A percentile compares a stretch with the other conserved stretches of the same genome.
Conservation (phyloP, 2,329 filamentous ascomycete genomes). For the Penicillium hesseltinei region DNA sequence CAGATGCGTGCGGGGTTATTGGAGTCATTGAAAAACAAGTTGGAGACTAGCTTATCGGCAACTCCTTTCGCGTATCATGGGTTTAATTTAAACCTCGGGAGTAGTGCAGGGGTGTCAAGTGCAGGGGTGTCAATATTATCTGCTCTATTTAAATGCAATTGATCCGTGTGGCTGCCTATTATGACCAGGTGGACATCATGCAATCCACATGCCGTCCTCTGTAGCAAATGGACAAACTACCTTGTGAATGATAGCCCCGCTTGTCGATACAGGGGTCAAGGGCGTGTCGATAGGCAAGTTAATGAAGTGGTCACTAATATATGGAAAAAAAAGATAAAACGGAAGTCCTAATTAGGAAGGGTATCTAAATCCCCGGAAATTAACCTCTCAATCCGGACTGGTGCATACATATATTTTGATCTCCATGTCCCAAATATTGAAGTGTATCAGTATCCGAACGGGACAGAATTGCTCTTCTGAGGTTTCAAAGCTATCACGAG, state of each 20-base stretch:
- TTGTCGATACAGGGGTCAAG: too few relatives aligned
- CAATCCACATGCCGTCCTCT: neutral
- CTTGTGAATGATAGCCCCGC: too few relatives aligned
- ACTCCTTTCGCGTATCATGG: neutral
- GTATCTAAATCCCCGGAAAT: too few relatives aligned
- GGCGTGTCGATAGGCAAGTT: neutral
- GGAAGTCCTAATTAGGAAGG: neutral
- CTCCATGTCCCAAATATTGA: too few relatives aligned
- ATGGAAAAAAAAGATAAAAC: too few relatives aligned
- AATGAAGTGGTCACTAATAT: neutral
- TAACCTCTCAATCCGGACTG: neutral
- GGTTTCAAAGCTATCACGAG: too few relatives aligned
- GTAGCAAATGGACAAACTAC: neutral
- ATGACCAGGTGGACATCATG: neutral
- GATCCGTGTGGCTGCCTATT: neutral
- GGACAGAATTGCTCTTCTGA: too few relatives aligned
- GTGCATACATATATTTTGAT: too few relatives aligned
- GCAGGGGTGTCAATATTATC: neutral
- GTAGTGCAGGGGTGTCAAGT: too few relatives aligned
- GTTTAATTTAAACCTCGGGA: neutral
- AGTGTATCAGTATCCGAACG: too few relatives aligned
- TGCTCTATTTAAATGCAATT: neutral
- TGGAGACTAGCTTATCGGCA: neutral
- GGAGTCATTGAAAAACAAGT: neutral
- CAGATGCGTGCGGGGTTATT: constrained; percentile 14